Conservation (phyloP, 176 grass and related monocot species). For the Ensete glaucum region DNA sequence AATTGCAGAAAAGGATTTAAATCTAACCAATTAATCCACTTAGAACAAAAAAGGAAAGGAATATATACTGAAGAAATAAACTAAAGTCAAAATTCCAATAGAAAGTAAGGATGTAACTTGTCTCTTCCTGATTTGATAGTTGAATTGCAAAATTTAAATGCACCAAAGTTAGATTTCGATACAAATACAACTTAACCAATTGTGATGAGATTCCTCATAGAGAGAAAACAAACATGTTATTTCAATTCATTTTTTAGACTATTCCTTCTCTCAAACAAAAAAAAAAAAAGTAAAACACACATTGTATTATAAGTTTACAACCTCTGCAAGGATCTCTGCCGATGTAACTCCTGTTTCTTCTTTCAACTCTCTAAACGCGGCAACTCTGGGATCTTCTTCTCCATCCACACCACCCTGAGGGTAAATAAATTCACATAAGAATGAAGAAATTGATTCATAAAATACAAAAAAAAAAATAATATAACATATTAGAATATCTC, state of each 20-base stretch:
- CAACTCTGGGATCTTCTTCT: constrained; percentile 57
- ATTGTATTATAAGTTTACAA: constrained; percentile 14
- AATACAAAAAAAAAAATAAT: neutral
- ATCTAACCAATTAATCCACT: too few species aligned
- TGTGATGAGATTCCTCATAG: too few species aligned
- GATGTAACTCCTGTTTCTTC: constrained; percentile 90
- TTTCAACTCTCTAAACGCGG: constrained; percentile 68
- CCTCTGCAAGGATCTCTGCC: constrained; percentile 69
- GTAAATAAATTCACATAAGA: neutral
- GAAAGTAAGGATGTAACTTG: too few species aligned
- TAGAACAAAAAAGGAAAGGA: too few species aligned
- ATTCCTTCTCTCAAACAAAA: neutral
- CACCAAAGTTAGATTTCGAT: too few species aligned
- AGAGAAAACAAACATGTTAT: neutral
- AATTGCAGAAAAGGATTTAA: too few species aligned
- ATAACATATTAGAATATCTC: neutral
- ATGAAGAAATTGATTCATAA: neutral
- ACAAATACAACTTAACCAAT: too few species aligned
- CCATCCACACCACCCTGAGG: constrained; percentile 67
- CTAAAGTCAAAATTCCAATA: too few species aligned
- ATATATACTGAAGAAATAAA: too few species aligned
- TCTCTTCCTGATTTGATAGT: too few species aligned
- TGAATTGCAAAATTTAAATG: too few species aligned
- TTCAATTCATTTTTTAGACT: neutral
- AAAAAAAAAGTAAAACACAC: neutral